phyloP scores from a whole-genome alignment of 202 grass and related monocot genomes.

The Cymbopogon flexuosus region DNA sequence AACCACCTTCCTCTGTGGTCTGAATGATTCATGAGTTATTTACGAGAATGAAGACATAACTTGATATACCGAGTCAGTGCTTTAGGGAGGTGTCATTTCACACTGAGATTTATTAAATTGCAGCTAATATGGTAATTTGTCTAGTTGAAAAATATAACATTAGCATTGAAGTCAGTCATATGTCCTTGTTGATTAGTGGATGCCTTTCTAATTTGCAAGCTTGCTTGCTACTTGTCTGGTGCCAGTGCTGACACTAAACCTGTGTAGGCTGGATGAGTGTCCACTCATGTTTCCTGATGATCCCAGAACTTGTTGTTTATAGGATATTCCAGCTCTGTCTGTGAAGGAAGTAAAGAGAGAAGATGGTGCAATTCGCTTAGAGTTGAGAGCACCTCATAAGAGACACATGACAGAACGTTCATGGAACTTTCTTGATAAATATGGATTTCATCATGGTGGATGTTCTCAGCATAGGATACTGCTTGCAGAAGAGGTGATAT shows the following conservation, averaged over 20 bases:
- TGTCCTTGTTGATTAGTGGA: slow-evolving; percentile 21
- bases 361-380: slow-evolving; percentile 62
- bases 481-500: slow-evolving; percentile 70
- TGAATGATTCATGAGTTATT: neutral
- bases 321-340: slow-evolving; percentile 68
- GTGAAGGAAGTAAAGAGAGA: slow-evolving; percentile 67
- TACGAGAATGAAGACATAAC: neutral
- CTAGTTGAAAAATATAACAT: slow-evolving; percentile 12
- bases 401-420: slow-evolving; percentile 46
- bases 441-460: slow-evolving; percentile 60
- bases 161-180: neutral
- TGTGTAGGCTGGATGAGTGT: slow-evolving; percentile 2
- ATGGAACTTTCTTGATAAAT: slow-evolving; percentile 78
- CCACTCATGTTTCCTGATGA: slow-evolving; percentile 24
- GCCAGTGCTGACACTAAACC: neutral
- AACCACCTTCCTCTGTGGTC: neutral
- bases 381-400: slow-evolving; percentile 53
- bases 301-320: slow-evolving; percentile 27
- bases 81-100: neutral
- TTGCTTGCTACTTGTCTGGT: slow-evolving; percentile 17
- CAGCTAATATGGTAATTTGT: neutral
- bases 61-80: neutral
- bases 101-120: neutral
- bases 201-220: slow-evolving; percentile 5
- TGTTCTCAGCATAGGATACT: slow-evolving; percentile 39